A percentile compares a stretch with the other conserved stretches of the same genome.
Evolutionary conservation across 1,139 yeast genomes (phyloP).

Genomic region (Meyerozyma smithsonii): DNA sequence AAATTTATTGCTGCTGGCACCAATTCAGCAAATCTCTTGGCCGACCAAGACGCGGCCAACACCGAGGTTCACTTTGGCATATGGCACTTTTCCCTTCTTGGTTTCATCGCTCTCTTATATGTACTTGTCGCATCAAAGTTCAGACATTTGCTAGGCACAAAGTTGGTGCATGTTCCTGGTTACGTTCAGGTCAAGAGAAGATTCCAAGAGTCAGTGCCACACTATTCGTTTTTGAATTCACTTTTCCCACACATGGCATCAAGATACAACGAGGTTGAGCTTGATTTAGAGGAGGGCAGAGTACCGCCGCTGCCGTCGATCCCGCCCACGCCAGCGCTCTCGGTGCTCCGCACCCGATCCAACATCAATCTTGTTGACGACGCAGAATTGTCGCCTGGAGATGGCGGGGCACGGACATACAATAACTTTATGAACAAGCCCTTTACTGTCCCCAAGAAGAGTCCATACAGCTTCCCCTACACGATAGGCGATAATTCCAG

Average conservation of each 20-base stretch:
- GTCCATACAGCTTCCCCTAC: slow-evolving; percentile 12
- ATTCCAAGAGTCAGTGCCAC: slow-evolving; percentile 11
- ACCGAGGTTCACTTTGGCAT: slow-evolving; percentile 17
- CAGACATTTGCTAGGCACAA: slow-evolving; percentile 12
- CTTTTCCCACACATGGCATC: slow-evolving; percentile 6
- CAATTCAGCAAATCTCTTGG: slow-evolving; percentile 8
- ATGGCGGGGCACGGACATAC: slow-evolving; percentile 9
- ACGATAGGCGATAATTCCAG: slow-evolving; percentile 22
- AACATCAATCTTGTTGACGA: slow-evolving; percentile 28
- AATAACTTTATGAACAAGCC: slow-evolving; percentile 34
- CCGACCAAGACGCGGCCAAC: slow-evolving; percentile 15
- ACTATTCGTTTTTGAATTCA: slow-evolving; percentile 6
- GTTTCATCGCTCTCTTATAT: slow-evolving; percentile 17
- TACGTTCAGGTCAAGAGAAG: slow-evolving; percentile 15
- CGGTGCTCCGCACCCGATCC: slow-evolving; percentile 38
- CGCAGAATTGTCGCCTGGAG: slow-evolving; percentile 6
- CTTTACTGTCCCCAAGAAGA: slow-evolving; percentile 29
- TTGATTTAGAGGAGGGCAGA: slow-evolving; percentile 31
- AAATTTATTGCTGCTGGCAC: slow-evolving; percentile 35
- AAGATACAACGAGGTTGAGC: slow-evolving; percentile 17
- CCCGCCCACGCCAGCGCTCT: slow-evolving; percentile 10
- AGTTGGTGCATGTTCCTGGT: slow-evolving; percentile 13
- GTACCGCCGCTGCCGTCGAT: slow-evolving; percentile 14
- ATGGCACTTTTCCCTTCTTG: slow-evolving; percentile 11
- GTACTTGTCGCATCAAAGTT: slow-evolving; percentile 15